Evolutionary conservation across 2,329 filamentous ascomycete species (phyloP).

Genomic region (Neodidymelliopsis sp.): DNA sequence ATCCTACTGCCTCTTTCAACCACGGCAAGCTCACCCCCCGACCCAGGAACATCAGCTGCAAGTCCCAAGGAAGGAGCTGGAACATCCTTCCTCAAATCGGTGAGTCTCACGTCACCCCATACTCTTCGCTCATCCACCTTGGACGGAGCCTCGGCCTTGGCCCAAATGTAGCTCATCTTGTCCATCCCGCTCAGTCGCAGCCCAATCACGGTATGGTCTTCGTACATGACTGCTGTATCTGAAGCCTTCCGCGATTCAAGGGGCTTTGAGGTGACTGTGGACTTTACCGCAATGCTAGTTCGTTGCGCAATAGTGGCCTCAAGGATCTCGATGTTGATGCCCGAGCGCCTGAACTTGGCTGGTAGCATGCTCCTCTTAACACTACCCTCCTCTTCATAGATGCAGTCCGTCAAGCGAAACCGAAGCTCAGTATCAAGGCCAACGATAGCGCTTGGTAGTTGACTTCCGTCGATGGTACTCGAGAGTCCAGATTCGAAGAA

Average conservation of each 20-base stretch:
- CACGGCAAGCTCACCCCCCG: constrained; percentile 23
- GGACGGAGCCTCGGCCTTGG: constrained; percentile 5
- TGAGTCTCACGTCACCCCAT: constrained; percentile 35
- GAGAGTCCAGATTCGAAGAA: constrained; percentile 42
- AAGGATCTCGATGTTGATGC: constrained; percentile 27
- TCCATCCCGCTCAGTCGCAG: constrained; percentile 37
- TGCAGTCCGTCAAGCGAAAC: constrained; percentile 38
- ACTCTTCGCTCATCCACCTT: neutral
- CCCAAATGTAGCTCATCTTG: constrained; percentile 34
- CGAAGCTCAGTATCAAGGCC: constrained; percentile 36
- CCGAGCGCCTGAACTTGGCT: constrained; percentile 15
- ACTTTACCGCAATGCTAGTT: constrained; percentile 29
- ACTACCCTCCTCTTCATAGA: constrained; percentile 36
- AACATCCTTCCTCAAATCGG: constrained; percentile 31
- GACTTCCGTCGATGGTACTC: constrained; percentile 32
- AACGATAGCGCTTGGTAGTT: constrained; percentile 22
- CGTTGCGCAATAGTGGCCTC: constrained; percentile 30
- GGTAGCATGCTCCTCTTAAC: constrained; percentile 26
- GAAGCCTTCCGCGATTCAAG: neutral
- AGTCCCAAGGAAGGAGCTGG: constrained; percentile 29
- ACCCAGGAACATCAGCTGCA: constrained; percentile 9
- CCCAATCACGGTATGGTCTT: constrained; percentile 35
- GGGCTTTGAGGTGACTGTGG: neutral
- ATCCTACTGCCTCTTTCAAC: constrained; percentile 35
- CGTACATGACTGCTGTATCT: constrained; percentile 13